These are phyloP conservation scores for Saturnispora gosingensis DNA, from an alignment of 805 yeast genomes.

Conservation along the genomic window DNA sequence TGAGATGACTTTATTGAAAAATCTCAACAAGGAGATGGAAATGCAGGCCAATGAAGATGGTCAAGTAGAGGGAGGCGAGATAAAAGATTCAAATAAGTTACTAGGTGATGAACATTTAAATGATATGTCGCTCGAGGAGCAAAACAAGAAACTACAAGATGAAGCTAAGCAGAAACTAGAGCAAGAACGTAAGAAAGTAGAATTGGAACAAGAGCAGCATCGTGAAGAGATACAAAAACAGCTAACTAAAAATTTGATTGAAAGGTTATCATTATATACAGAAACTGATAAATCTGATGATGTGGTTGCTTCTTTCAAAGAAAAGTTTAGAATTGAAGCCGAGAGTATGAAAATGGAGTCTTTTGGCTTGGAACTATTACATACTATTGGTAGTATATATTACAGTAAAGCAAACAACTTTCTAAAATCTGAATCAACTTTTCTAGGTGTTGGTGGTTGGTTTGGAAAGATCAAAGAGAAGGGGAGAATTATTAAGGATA, in stretches of 20 bases:
- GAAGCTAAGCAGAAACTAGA: conserved; percentile 30
- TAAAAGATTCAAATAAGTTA: conserved; percentile 20
- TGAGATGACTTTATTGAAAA: conserved; percentile 59
- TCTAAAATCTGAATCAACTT: conserved; percentile 58
- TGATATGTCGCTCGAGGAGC: conserved; percentile 19
- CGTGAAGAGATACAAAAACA: conserved; percentile 45
- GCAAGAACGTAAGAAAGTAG: conserved; percentile 55
- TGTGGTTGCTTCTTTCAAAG: conserved; percentile 47
- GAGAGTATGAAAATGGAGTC: conserved; percentile 88
- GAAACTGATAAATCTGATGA: conserved; percentile 58
- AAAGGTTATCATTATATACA: conserved; percentile 35
- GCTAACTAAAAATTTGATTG: conserved; percentile 39
- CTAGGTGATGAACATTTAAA: conserved; percentile 22
- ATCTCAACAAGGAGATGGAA: conserved; percentile 48
- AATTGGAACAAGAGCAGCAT: conserved; percentile 63
- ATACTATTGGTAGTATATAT: conserved; percentile 75
- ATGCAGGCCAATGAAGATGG: conserved; percentile 28
- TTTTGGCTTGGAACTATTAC: conserved; percentile 83
- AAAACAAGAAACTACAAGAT: conserved; percentile 22
- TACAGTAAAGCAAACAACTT: conserved; percentile 64
- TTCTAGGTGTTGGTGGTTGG: conserved; percentile 81
- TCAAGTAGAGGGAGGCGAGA: conserved; percentile 36
- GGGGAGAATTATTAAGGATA: conserved; percentile 73
- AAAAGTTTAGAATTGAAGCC: conserved; percentile 49
- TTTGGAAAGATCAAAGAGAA: conserved; percentile 75